These are phyloP conservation scores for Teunomyces atbi DNA, from an alignment of 805 yeast genomes.

Conservation along the genomic window DNA sequence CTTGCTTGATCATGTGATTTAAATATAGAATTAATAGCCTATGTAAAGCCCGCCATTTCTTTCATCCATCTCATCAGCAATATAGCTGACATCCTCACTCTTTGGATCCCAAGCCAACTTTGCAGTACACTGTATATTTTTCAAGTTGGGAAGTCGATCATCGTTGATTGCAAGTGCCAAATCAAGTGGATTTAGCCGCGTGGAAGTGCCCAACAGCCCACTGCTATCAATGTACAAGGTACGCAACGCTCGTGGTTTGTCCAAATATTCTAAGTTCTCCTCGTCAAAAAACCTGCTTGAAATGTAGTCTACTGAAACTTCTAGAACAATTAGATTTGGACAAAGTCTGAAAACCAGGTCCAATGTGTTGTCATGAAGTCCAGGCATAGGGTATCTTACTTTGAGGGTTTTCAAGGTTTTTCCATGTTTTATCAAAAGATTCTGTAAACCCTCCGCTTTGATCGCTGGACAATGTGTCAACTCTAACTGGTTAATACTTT, in stretches of 20 bases:
- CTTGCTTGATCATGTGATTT: no score
- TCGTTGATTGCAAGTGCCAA: slow-evolving; percentile 81
- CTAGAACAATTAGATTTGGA: slow-evolving; percentile 63
- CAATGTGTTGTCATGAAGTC: slow-evolving; percentile 62
- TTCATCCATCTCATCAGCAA: slow-evolving; percentile 69
- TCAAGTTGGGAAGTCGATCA: slow-evolving; percentile 66
- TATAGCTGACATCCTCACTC: slow-evolving; percentile 39
- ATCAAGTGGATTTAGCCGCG: slow-evolving; percentile 85
- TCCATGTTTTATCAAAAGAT: slow-evolving; percentile 64
- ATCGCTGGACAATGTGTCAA: slow-evolving; percentile 86
- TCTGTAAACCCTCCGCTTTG: slow-evolving; percentile 61
- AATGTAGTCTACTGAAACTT: slow-evolving; percentile 78
- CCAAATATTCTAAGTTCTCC: slow-evolving; percentile 23
- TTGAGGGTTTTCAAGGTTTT: slow-evolving; percentile 58
- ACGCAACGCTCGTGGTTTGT: slow-evolving; percentile 47
- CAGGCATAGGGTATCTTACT: slow-evolving; percentile 88
- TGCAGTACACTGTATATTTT: slow-evolving; percentile 63
- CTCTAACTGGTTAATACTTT: slow-evolving; percentile 65
- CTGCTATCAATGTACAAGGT: slow-evolving; percentile 75
- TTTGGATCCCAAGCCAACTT: slow-evolving; percentile 82
- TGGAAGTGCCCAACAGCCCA: slow-evolving; percentile 81
- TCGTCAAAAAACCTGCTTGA: slow-evolving; percentile 43
- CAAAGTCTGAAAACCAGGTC: slow-evolving; percentile 75
- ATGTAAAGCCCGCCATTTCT: slow-evolving; percentile 74
- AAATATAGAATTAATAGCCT: slow-evolving; percentile 24